A percentile compares a stretch with the other conserved stretches of the same genome.
Conservation (phyloP, 2,329 filamentous ascomycete genomes). For the Cercospora sp. region DNA sequence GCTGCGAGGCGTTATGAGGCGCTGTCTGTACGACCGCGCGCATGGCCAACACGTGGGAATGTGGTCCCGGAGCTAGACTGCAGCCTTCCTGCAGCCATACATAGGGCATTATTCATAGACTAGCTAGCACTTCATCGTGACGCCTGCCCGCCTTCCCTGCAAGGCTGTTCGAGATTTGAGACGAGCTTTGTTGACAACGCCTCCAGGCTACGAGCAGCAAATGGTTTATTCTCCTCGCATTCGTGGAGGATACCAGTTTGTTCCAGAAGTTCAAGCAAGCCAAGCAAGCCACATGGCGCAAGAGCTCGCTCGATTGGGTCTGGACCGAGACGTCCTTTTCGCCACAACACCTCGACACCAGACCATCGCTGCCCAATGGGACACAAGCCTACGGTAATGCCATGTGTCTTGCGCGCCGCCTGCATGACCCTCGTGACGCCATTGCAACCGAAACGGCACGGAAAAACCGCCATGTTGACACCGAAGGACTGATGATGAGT, state of each 20-base stretch:
- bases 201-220: neutral
- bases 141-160: neutral
- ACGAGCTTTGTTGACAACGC: neutral
- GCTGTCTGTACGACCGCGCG: constrained; percentile 5
- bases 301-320: neutral
- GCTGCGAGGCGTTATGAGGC: constrained; percentile 3
- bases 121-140: neutral
- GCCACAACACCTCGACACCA: neutral
- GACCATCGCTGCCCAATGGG: neutral
- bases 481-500: neutral
- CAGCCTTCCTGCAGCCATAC: constrained; percentile 1
- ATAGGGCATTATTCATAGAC: neutral
- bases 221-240: neutral
- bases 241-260: neutral
- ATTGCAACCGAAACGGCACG: neutral
- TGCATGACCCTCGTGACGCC: neutral
- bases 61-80: constrained; percentile 5
- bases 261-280: neutral
- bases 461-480: neutral
- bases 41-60: constrained; percentile 9
- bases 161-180: neutral
- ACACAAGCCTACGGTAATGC: neutral
- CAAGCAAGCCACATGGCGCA: neutral
- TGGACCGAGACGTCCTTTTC: neutral
- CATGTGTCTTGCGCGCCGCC: neutral